Conservation (phyloP, 768 basidiomycete genomes). For the Boletus coccyginus region DNA sequence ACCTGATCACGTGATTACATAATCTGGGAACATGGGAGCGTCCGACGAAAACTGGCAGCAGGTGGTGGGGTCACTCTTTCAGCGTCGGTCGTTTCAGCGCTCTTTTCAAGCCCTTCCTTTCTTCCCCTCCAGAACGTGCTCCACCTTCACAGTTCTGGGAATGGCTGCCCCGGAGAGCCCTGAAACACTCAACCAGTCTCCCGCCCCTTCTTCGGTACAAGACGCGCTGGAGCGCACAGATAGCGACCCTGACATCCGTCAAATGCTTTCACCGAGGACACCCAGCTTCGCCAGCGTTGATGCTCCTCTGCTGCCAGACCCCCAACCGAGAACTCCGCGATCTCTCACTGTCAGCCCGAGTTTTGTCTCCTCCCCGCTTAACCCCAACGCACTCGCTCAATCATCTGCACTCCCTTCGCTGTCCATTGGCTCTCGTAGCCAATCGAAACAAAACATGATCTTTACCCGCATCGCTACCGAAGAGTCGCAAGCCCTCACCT, state of each 20-base stretch:
- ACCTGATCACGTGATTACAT: constrained; percentile 3
- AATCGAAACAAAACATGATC: constrained; percentile 39
- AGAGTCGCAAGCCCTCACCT: constrained; percentile 41
- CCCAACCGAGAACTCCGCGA: constrained; percentile 17
- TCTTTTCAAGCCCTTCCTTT: neutral
- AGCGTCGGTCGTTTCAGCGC: neutral
- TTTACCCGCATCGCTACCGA: constrained; percentile 45
- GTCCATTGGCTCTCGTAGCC: constrained; percentile 35
- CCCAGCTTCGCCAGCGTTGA: constrained; percentile 29
- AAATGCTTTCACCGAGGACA: constrained; percentile 12
- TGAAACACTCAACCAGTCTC: constrained; percentile 52
- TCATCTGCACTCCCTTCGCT: constrained; percentile 8
- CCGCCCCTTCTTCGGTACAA: neutral
- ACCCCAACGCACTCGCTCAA: constrained; percentile 36
- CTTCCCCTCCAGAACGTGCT: constrained; percentile 1
- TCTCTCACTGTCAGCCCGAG: constrained; percentile 24
- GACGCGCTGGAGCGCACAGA: constrained; percentile 2
- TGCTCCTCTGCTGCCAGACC: constrained; percentile 29
- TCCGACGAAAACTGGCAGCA: neutral
- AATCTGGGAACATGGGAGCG: constrained; percentile 5
- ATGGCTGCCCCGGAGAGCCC: constrained; percentile 44
- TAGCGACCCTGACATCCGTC: constrained; percentile 5
- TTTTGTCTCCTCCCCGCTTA: constrained; percentile 54
- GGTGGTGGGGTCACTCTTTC: neutral
- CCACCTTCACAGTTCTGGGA: neutral